Percentiles rank a stretch among this genome's conserved stretches.
phyloP scores from a whole-genome alignment of 1,139 yeast genomes.

The Geotrichum cucujoidarum region DNA sequence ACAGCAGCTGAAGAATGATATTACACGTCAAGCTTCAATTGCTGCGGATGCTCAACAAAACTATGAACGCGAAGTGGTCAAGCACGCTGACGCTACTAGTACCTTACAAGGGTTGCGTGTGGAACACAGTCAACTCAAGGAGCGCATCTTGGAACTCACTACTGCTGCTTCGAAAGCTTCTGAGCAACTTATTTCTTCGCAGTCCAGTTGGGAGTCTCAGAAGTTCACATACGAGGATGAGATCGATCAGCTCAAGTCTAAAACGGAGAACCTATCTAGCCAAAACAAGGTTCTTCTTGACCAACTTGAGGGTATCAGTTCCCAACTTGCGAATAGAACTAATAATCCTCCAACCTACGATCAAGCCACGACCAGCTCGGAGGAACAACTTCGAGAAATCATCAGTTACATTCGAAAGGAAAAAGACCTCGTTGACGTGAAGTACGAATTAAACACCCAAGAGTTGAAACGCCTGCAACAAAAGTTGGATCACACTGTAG shows the following conservation, averaged over 20 bases:
- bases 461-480: constrained; percentile 48
- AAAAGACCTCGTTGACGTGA: constrained; percentile 66
- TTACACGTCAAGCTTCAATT: constrained; percentile 48
- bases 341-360: constrained; percentile 17
- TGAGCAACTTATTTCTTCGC: constrained; percentile 36
- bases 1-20: constrained; percentile 40
- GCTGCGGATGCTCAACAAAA: constrained; percentile 52
- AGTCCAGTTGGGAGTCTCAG: constrained; percentile 45
- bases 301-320: constrained; percentile 52
- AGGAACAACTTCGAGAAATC: constrained; percentile 50
- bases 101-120: constrained; percentile 45
- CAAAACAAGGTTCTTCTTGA: constrained; percentile 67
- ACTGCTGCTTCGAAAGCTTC: constrained; percentile 35
- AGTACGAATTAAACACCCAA: constrained; percentile 46
- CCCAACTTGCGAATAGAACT: constrained; percentile 20
- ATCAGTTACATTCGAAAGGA: constrained; percentile 66
- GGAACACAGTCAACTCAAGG: constrained; percentile 40
- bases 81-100: constrained; percentile 52
- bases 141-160: constrained; percentile 39
- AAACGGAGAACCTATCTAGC: constrained; percentile 53
- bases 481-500: constrained; percentile 32
- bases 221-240: constrained; percentile 49
- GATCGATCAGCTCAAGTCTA: constrained; percentile 43
- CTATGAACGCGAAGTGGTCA: constrained; percentile 54
- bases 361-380: constrained; percentile 24